Conservation (phyloP, 257 asterid species). For the Phtheirospermum japonicum region DNA sequence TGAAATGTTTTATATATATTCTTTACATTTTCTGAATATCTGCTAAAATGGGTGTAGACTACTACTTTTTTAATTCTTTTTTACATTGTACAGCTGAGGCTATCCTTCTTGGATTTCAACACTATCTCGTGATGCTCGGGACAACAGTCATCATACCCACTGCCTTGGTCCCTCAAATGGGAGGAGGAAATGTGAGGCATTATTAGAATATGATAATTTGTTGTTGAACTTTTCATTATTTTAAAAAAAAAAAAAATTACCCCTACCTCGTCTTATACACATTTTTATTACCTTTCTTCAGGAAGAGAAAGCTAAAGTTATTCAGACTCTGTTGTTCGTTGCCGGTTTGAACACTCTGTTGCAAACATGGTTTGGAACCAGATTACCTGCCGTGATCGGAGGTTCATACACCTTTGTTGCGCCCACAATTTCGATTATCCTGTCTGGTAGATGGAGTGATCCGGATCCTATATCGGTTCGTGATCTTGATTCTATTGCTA, state of each 20-base stretch:
- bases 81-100: conserved; percentile 76
- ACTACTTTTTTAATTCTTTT: conserved; percentile 19
- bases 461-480: conserved; percentile 77
- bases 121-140: conserved; percentile 90
- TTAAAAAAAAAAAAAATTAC: no score
- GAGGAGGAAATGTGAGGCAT: conserved; percentile 89
- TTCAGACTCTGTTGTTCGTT: conserved; percentile 83
- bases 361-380: conserved; percentile 83
- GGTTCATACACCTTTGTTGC: conserved; percentile 93
- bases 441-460: conserved; percentile 92
- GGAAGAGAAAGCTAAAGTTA: conserved; percentile 95
- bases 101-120: conserved; percentile 91
- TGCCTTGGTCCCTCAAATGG: conserved; percentile 96
- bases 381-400: conserved; percentile 90
- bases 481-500: conserved; percentile 19
- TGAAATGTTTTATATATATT: background rate
- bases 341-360: conserved; percentile 83
- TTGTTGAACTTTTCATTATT: background rate
- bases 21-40: conserved; percentile 9
- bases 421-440: conserved; percentile 85
- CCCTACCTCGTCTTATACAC: background rate
- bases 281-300: conserved; percentile 28
- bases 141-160: conserved; percentile 87
- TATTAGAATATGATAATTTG: background rate
- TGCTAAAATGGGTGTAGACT: background rate